Evolutionary conservation across 441 rosid species (phyloP), one percentile per base, ranked within the genome.

Genomic region (Pelargonium myrrhifolium): DNA sequence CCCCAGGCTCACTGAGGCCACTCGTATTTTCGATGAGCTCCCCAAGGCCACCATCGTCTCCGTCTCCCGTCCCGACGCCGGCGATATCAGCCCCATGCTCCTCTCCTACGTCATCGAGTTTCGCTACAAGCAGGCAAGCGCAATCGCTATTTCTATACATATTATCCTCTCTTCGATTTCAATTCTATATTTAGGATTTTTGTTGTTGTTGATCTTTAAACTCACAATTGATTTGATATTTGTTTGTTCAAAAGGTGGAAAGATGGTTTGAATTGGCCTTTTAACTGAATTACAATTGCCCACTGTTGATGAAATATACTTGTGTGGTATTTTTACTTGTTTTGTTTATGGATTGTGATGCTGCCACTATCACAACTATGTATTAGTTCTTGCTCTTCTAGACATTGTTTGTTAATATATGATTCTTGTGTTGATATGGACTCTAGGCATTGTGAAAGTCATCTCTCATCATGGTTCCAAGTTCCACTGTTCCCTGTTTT

Each of bases 51-150:
- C 74, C 15, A 92, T 92, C 73, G 84, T 89, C 43, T 86, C 89
- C 43, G 96, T 92, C 55, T 90, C 96, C 20, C 76, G 98, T 40
- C 98, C 98, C 47, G 99, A 95, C 73, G 85, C 93, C 20, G 85
- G 79, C 42, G 99, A 95, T 80, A 89, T 95, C 39, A 92, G 96
- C 58, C 98, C 97, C 55, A 80, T 90, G 68, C 90, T 86, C 9
- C 78, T 92, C 62, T 82, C 97, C 56, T 95, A 95, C 69, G 90
- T 95, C 65, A 86, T 95, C 28, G 93, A 92, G 79, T 74, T 90
- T 67, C 93, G 80, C 67, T 95, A 92, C 82, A 92, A 90, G 76
- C 99, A 95, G 96, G 99, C 67, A 76, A 51, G 55, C 15, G 1
- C 55, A 47, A 3, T 14, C 7, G 14, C 18, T 55, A 17, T 55